Evolutionary conservation across 2,329 filamentous ascomycete species (phyloP).

Genomic region (Corynespora cassiicola): DNA sequence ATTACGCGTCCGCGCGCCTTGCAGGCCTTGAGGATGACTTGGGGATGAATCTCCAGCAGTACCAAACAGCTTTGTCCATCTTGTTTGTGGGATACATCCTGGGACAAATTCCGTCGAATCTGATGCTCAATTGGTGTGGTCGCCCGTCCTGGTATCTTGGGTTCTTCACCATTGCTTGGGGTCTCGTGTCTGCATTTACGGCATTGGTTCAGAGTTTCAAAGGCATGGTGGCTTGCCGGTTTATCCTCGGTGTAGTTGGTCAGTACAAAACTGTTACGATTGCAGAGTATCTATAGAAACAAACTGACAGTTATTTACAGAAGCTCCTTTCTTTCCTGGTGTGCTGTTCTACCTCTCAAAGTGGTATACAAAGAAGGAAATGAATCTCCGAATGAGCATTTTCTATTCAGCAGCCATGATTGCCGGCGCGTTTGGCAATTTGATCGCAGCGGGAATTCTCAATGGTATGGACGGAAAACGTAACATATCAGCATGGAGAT

Average conservation of each 20-base stretch:
- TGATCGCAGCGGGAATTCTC: constrained; percentile 59
- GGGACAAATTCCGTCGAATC: constrained; percentile 66
- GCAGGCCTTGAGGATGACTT: constrained; percentile 1
- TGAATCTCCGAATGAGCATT: constrained; percentile 56
- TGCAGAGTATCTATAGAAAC: too few relatives aligned
- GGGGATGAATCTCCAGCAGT: background rate
- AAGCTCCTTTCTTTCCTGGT: too few relatives aligned
- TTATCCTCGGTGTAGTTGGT: too few relatives aligned
- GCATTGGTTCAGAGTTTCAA: constrained; percentile 34
- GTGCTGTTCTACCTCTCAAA: constrained; percentile 52
- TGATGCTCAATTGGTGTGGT: constrained; percentile 57
- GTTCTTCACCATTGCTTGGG: constrained; percentile 50
- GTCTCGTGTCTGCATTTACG: constrained; percentile 48
- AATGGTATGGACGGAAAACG: constrained; percentile 37
- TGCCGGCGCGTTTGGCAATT: constrained; percentile 59
- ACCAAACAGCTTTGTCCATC: too few relatives aligned
- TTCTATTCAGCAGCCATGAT: constrained; percentile 59
- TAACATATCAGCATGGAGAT: constrained; percentile 33
- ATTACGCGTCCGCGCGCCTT: constrained; percentile 2
- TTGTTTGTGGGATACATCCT: too few relatives aligned
- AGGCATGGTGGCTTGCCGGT: background rate
- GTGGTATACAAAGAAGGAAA: constrained; percentile 60
- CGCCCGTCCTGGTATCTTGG: constrained; percentile 61
- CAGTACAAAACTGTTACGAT: too few relatives aligned
- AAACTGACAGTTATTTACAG: too few relatives aligned